Evolutionary conservation across 352 stramenopile species (phyloP).

Genomic region (Pythium folliculosum): DNA sequence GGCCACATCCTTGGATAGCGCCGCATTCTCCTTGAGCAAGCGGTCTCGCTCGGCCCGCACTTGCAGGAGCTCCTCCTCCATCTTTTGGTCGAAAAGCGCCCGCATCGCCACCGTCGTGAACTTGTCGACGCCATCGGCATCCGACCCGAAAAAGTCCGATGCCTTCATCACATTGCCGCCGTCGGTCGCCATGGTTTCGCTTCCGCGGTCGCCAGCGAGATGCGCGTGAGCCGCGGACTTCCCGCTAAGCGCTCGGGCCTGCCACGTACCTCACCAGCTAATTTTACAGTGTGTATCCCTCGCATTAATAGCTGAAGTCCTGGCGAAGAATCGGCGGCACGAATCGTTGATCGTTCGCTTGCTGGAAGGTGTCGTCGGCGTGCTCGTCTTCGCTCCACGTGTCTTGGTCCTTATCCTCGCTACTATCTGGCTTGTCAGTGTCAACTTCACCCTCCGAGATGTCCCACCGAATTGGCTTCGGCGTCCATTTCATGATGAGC

Average conservation of each 20-base stretch:
- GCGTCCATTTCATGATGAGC: slow-evolving; percentile 74
- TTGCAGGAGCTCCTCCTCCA: slow-evolving; percentile 58
- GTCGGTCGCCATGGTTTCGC: slow-evolving; percentile 4
- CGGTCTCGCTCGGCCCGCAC: slow-evolving; percentile 43
- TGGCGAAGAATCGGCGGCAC: slow-evolving; percentile 64
- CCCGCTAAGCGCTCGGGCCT: neutral
- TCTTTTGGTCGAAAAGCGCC: slow-evolving; percentile 66
- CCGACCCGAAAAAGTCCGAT: slow-evolving; percentile 57
- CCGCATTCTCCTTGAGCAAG: slow-evolving; percentile 37
- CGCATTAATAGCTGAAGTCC: slow-evolving; percentile 25
- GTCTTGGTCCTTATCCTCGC: slow-evolving; percentile 34
- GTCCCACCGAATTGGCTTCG: slow-evolving; percentile 27
- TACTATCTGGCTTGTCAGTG: neutral
- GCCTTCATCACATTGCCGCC: slow-evolving; percentile 31
- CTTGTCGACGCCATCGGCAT: slow-evolving; percentile 52
- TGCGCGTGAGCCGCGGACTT: neutral
- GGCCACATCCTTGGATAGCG: slow-evolving; percentile 38
- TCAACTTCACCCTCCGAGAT: slow-evolving; percentile 15
- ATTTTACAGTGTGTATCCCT: slow-evolving; percentile 1
- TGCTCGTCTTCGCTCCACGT: slow-evolving; percentile 64
- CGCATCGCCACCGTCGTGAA: slow-evolving; percentile 67
- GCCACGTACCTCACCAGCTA: slow-evolving; percentile 1
- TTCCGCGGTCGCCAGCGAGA: neutral
- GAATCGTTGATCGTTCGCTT: slow-evolving; percentile 38
- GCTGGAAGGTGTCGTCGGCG: neutral